phyloP scores from a whole-genome alignment of 2,329 filamentous ascomycete genomes.

The Calonectria fujianensis region DNA sequence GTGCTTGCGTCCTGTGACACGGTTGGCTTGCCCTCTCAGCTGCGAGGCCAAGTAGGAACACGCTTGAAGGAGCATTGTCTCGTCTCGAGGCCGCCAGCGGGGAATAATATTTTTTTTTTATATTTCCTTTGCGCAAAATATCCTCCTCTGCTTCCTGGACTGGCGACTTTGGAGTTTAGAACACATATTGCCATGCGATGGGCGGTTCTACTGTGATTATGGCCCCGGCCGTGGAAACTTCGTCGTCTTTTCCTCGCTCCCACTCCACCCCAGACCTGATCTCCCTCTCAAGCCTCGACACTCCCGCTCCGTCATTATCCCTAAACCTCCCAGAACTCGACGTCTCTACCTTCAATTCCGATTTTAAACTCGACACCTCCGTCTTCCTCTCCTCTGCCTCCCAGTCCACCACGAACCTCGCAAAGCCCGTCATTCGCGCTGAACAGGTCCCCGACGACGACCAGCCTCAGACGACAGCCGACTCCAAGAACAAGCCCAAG shows the following conservation, averaged over 20 bases:
- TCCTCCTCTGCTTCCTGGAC: slow-evolving; percentile 34
- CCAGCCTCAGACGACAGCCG: slow-evolving; percentile 37
- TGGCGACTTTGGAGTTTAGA: slow-evolving; percentile 24
- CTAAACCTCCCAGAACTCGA: slow-evolving; percentile 66
- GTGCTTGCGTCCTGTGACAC: slow-evolving; percentile 48
- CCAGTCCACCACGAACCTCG: slow-evolving; percentile 42
- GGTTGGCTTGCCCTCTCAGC: slow-evolving; percentile 45
- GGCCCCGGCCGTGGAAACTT: slow-evolving; percentile 61
- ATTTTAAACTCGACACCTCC: slow-evolving; percentile 68
- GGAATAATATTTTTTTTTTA: neutral
- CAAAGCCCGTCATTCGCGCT: slow-evolving; percentile 48
- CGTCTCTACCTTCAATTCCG: slow-evolving; percentile 72
- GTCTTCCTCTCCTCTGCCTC: slow-evolving; percentile 60
- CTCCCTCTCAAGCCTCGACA: slow-evolving; percentile 55
- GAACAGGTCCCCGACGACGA: slow-evolving; percentile 48
- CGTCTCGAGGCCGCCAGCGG: slow-evolving; percentile 8
- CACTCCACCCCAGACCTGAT: slow-evolving; percentile 59
- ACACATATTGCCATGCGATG: slow-evolving; percentile 59
- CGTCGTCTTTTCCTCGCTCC: slow-evolving; percentile 58
- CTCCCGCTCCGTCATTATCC: slow-evolving; percentile 49
- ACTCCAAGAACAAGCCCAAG: slow-evolving; percentile 29
- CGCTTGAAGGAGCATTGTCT: slow-evolving; percentile 45
- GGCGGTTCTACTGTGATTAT: slow-evolving; percentile 61
- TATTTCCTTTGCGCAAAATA: neutral
- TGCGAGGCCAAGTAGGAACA: slow-evolving; percentile 27